These are phyloP conservation scores for Haematococcus sp. DNA, from an alignment of 139 green algal genomes.

Conservation along the genomic window DNA sequence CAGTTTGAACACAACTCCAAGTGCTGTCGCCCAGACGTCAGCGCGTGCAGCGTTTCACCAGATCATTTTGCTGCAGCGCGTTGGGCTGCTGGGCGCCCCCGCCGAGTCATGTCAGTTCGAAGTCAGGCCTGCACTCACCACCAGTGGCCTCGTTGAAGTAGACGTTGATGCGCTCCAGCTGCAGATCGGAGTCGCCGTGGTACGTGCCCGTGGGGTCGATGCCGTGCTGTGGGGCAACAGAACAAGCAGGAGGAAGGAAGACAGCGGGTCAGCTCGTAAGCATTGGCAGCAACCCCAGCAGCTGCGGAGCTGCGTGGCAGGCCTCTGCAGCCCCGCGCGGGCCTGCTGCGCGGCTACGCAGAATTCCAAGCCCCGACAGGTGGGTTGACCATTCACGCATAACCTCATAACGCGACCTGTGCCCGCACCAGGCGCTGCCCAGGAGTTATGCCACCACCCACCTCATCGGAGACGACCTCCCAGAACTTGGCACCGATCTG, in stretches of 20 bases:
- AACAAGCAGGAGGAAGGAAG: slow-evolving; percentile 35
- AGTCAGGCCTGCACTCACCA: slow-evolving; percentile 21
- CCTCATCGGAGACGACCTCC: slow-evolving; percentile 50
- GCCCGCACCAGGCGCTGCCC: background rate
- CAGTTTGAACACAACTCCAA: too few species aligned
- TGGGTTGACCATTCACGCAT: background rate
- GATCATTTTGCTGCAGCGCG: background rate
- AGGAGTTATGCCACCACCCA: background rate
- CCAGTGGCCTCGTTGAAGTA: slow-evolving; percentile 80
- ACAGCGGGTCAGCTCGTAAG: background rate
- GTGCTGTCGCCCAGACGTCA: too few species aligned
- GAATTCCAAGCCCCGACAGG: background rate
- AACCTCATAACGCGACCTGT: background rate
- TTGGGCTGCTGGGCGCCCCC: background rate
- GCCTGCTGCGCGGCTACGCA: background rate
- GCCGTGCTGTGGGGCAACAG: slow-evolving; percentile 81
- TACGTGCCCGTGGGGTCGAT: slow-evolving; percentile 85
- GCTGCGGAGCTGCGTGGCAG: background rate
- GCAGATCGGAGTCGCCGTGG: slow-evolving; percentile 86
- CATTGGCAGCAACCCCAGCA: background rate
- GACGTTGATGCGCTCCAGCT: slow-evolving; percentile 96
- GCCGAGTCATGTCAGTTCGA: background rate
- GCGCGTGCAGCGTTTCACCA: too few species aligned
- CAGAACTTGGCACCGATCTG: slow-evolving; percentile 98
- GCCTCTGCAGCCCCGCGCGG: too few species aligned